Base-by-base conservation (phyloP, 2,329 filamentous ascomycete species). In the Ophiostoma piceae region DNA sequence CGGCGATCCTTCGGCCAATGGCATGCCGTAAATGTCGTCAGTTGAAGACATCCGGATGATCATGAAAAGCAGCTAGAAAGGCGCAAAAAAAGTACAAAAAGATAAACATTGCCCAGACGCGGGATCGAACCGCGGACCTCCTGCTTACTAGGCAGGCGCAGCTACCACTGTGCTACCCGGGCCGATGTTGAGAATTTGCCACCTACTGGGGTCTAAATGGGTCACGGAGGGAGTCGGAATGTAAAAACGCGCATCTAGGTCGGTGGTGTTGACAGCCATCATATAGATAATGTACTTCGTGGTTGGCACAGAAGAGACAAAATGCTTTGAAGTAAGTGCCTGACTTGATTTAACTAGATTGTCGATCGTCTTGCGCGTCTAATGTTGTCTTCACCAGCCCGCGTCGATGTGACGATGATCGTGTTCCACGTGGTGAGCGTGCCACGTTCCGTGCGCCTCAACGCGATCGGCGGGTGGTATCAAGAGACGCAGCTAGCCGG, bases 91-190 rank as follows among this genome's bases (percentile, higher is more conserved):
- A 54, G 9, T 1, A 26, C 6, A 6, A 62, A 62, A 62, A 60
- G 7, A 60, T 26, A 60, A 7, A 62, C 12, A 60, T 2, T 62
- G 57, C 57, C 57, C 57, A 62, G 57, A 62, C 57, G 57, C 57
- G 57, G 57, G 57, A 62, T 62, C 57, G 57, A 62, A 62, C 57
- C 57, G 57, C 57, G 57, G 57, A 62, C 57, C 57, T 62, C 57
- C 57, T 62, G 57, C 57, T 62, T 62, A 62, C 57, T 62, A 62
- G 57, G 57, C 57, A 62, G 57, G 57, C 57, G 57, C 57, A 62
- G 57, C 57, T 62, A 62, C 57, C 57, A 62, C 57, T 62, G 57
- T 62, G 57, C 57, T 62, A 62, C 57, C 57, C 57, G 57, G 57
- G 57, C 57, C 11, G 26, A 3, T 32, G 22, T 16, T 62, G 57